These are phyloP conservation scores for Lizonia empirigonia DNA, from an alignment of 2,329 filamentous ascomycete species.

Conservation along the genomic window DNA sequence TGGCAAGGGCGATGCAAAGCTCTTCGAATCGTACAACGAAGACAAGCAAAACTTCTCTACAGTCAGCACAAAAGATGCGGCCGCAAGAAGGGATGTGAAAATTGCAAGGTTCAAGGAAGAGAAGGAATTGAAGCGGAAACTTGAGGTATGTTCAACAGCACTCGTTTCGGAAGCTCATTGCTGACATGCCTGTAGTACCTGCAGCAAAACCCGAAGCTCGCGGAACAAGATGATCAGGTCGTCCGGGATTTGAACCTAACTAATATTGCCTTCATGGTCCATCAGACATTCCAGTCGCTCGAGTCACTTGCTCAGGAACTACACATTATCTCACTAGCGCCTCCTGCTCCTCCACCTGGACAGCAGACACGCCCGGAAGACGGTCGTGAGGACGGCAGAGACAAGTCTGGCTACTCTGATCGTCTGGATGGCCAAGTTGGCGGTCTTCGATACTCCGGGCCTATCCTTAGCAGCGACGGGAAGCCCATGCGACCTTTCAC, in stretches of 20 bases:
- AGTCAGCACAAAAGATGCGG: conserved; percentile 68
- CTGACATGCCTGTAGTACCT: conserved; percentile 57
- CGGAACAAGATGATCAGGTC: conserved; percentile 82
- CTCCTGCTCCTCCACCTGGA: conserved; percentile 56
- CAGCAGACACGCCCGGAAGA: conserved; percentile 49
- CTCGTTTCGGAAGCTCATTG: background rate
- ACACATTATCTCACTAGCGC: conserved; percentile 78
- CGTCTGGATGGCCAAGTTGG: conserved; percentile 67
- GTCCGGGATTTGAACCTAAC: conserved; percentile 79
- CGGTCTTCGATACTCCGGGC: conserved; percentile 61
- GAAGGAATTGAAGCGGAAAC: conserved; percentile 79
- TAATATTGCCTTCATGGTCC: conserved; percentile 72
- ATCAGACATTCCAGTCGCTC: conserved; percentile 84
- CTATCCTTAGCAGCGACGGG: conserved; percentile 76
- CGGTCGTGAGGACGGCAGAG: conserved; percentile 54
- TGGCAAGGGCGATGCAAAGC: conserved; percentile 64
- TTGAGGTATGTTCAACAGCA: conserved; percentile 63
- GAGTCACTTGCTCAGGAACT: conserved; percentile 85
- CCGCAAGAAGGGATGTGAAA: conserved; percentile 77
- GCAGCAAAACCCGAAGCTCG: conserved; percentile 61
- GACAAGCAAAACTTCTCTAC: conserved; percentile 75
- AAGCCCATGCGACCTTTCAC: conserved; percentile 93
- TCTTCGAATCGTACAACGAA: conserved; percentile 76
- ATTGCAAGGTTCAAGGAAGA: conserved; percentile 85
- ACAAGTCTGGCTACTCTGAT: conserved; percentile 67